Evolutionary conservation across 768 basidiomycete genomes (phyloP).

Genomic region (Suillus spraguei): DNA sequence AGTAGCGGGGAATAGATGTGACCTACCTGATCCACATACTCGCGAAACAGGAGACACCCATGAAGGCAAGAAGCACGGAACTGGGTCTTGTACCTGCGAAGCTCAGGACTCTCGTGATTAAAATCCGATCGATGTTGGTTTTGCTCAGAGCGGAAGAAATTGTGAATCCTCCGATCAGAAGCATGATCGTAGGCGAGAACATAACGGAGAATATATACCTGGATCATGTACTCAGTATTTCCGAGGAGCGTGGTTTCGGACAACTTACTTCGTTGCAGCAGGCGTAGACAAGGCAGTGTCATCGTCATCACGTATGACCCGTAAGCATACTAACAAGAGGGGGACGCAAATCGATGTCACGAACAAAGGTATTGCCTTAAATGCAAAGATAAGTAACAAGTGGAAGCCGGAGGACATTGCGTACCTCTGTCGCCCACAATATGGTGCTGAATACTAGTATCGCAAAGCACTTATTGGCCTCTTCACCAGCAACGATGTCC

Average conservation of each 20-base stretch:
- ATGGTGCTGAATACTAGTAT: constrained; percentile 89
- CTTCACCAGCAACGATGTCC: constrained; percentile 55
- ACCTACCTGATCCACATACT: constrained; percentile 97
- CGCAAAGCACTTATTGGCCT: constrained; percentile 90
- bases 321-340: constrained; percentile 81
- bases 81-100: constrained; percentile 88
- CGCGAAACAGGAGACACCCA: constrained; percentile 96
- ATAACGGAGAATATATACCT: constrained; percentile 93
- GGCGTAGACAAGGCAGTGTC: constrained; percentile 53
- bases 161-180: constrained; percentile 96
- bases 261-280: constrained; percentile 79
- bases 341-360: constrained; percentile 95
- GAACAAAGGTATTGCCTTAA: constrained; percentile 92
- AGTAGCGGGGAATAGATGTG: not conserved
- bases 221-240: constrained; percentile 1
- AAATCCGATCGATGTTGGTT: constrained; percentile 89
- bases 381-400: not conserved
- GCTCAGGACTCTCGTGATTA: constrained; percentile 89
- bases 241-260: constrained; percentile 11
- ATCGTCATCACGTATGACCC: constrained; percentile 68
- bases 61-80: constrained; percentile 88
- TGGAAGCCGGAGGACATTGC: constrained; percentile 17
- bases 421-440: constrained; percentile 95
- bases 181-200: constrained; percentile 99
- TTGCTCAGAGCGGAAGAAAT: constrained; percentile 96